phyloP scores from a whole-genome alignment of 768 basidiomycete genomes.

The Pilatotrama ljubarskyi region DNA sequence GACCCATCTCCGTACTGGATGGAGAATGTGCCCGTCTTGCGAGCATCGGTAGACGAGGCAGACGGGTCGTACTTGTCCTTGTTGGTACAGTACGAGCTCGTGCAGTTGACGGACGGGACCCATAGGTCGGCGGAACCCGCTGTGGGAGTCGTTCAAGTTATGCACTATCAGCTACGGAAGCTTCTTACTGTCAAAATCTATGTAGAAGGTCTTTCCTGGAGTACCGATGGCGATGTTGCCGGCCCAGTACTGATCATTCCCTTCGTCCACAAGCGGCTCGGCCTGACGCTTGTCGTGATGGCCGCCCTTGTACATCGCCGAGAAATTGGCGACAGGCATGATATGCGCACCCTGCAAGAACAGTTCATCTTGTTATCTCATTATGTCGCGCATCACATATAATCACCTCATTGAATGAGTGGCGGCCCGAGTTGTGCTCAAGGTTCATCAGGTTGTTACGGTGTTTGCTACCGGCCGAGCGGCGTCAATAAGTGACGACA shows the following conservation, averaged over 20 bases:
- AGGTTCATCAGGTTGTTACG: conserved; percentile 23
- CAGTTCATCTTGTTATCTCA: too few species aligned
- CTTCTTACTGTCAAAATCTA: conserved; percentile 22
- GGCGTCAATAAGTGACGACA: neutral
- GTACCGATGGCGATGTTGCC: conserved; percentile 48
- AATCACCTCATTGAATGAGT: conserved; percentile 18
- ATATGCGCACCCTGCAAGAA: conserved; percentile 28
- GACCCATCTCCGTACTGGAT: conserved; percentile 42
- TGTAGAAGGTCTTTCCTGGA: conserved; percentile 35
- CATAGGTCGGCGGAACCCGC: conserved; percentile 25
- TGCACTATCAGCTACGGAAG: neutral
- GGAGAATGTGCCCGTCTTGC: conserved; percentile 29
- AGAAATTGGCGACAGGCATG: conserved; percentile 15
- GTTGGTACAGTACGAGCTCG: conserved; percentile 1
- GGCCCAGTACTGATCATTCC: conserved; percentile 36
- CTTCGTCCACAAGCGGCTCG: conserved; percentile 27
- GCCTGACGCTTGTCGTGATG: conserved; percentile 20
- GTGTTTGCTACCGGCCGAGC: conserved; percentile 13
- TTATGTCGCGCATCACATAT: neutral
- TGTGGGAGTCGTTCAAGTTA: neutral
- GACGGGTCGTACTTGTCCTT: conserved; percentile 33
- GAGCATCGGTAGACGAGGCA: conserved; percentile 26
- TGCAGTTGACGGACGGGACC: conserved; percentile 23
- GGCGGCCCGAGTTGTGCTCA: conserved; percentile 5
- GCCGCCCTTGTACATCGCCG: neutral